Evolutionary conservation across 2,329 filamentous ascomycete genomes (phyloP), one percentile per base, ranked within the genome.

Genomic region (Ophiostoma montium): DNA sequence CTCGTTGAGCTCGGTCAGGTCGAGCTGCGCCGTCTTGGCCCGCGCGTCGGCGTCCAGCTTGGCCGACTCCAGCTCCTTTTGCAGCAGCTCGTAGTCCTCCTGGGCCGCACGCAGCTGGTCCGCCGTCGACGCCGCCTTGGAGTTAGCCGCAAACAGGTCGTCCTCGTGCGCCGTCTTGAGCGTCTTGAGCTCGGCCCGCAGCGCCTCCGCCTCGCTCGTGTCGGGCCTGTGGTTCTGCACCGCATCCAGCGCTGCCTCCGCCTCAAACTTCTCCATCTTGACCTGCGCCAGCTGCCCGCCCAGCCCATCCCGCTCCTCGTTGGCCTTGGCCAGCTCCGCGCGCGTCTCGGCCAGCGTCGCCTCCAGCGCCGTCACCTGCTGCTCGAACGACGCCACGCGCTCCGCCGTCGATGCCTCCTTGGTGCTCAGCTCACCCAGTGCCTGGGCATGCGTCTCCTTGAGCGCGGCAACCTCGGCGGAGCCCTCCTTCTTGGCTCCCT

Each of bases 1-100:
- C 47, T 82, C 76, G 58, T 77, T 74, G 65, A 82, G 73, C 54
- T 80, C 76, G 58, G 74, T 70, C 62, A 78, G 80, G 60, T 80
- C 75, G n/a, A 70, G 67, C 60, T 70, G 67, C 43, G 72, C 67
- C n/a, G 69, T 75, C 70, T 77, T 76, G 47, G 66, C 58, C 59
- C 69, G 70, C 11, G 69, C 69, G 11, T 72, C 70, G 3, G 70
- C 67, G 56, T 75, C 70, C 11, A 69, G 65, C 61, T 67, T 70
- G 56, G 71, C 64, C 8, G 72, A 68, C 53, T 75, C 71, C 1
- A 79, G 64, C 47, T 78, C 74, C 60, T 75, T 74, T 52, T 70
- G 64, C 1, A 66, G 61, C 49, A 74, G 62, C 41, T 67, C 65
- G 1, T 78, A 59, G 53, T 78, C 70, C 35, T 69, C 64, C 53